Conservation (phyloP, 352 stramenopile genomes). For the Phytopythium oedochilum region DNA sequence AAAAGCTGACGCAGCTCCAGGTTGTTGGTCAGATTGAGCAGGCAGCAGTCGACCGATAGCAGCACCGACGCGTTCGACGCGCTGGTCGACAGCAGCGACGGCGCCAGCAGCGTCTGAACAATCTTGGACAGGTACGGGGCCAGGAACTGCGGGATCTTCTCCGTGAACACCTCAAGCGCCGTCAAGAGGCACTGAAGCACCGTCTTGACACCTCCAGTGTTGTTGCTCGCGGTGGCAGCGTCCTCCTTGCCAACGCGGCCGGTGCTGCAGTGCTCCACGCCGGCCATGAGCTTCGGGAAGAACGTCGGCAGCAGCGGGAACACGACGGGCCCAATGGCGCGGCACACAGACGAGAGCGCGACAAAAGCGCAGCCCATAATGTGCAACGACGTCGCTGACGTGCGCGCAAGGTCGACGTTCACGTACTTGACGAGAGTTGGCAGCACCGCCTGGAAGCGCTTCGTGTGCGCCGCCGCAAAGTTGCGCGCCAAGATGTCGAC, state of each 20-base stretch:
- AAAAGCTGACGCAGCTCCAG: slow-evolving; percentile 75
- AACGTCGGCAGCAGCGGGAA: slow-evolving; percentile 83
- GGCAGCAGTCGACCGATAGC: slow-evolving; percentile 58
- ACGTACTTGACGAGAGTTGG: slow-evolving; percentile 77
- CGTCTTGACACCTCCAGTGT: slow-evolving; percentile 13
- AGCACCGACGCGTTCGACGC: slow-evolving; percentile 27
- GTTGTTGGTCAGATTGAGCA: slow-evolving; percentile 64
- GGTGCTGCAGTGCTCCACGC: slow-evolving; percentile 45
- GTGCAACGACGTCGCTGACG: slow-evolving; percentile 53
- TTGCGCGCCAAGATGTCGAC: slow-evolving; percentile 82
- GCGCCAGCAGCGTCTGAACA: slow-evolving; percentile 54
- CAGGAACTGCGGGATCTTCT: slow-evolving; percentile 81
- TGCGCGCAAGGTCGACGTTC: slow-evolving; percentile 39
- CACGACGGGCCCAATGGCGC: slow-evolving; percentile 58
- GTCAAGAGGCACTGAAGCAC: slow-evolving; percentile 75
- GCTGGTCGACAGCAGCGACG: slow-evolving; percentile 29
- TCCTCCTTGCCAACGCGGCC: neutral
- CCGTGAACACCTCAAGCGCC: slow-evolving; percentile 76
- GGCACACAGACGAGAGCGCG: slow-evolving; percentile 72
- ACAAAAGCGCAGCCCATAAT: slow-evolving; percentile 82
- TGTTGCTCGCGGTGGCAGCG: neutral
- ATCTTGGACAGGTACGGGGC: slow-evolving; percentile 68
- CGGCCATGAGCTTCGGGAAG: slow-evolving; percentile 69
- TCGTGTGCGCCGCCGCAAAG: slow-evolving; percentile 64
- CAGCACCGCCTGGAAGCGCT: slow-evolving; percentile 69